Conservation (phyloP, 1,284 basidiomycete species). For the Sphagnurus paluster region DNA sequence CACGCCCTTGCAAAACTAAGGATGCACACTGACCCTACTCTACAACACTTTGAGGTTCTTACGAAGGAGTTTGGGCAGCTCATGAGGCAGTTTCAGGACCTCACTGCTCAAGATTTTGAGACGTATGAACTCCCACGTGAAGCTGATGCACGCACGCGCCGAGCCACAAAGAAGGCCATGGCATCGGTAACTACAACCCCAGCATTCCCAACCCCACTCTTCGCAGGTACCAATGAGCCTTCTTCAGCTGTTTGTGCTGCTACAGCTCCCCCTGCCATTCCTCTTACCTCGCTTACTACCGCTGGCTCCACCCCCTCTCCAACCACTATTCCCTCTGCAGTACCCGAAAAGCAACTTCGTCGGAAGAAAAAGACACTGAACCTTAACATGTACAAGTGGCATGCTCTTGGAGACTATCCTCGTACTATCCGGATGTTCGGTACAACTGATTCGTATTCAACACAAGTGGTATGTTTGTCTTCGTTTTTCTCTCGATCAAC, state of each 20-base stretch:
- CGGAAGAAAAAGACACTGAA: slow-evolving; percentile 26
- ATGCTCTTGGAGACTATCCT: slow-evolving; percentile 35
- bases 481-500: background rate
- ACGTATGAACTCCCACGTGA: slow-evolving; percentile 29
- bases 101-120: slow-evolving; percentile 21
- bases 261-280: no score
- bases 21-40: no score
- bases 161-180: background rate
- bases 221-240: no score
- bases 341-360: no score
- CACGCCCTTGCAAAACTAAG: background rate
- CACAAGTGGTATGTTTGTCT: slow-evolving; percentile 26
- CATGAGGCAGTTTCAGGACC: slow-evolving; percentile 26
- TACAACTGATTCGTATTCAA: slow-evolving; percentile 31
- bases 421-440: slow-evolving; percentile 30
- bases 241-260: no score
- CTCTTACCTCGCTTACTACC: no score
- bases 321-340: no score
- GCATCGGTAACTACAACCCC: background rate
- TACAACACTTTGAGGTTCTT: slow-evolving; percentile 20
- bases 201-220: background rate
- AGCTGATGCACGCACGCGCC: slow-evolving; percentile 22
- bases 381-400: slow-evolving; percentile 33
- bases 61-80: slow-evolving; percentile 25
- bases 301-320: no score